These are phyloP conservation scores for Aureobasidium sp. DNA, from an alignment of 2,329 filamentous ascomycete species.

Conservation along the genomic window DNA sequence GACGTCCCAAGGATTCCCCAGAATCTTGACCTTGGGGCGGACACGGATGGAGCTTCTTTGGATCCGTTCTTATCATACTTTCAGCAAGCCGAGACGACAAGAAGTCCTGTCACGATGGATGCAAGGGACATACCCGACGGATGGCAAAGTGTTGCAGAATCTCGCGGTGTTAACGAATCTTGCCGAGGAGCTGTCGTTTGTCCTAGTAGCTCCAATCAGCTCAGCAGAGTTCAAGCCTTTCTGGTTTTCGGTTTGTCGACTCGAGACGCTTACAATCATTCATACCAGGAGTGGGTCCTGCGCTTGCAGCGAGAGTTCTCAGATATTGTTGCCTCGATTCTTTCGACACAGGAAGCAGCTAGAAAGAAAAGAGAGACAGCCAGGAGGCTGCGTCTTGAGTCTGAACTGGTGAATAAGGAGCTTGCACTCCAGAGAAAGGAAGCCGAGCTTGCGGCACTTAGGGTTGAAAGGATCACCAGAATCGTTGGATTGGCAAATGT, in stretches of 20 bases:
- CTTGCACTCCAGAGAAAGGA: background rate
- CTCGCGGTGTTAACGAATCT: background rate
- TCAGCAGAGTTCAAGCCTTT: constrained; percentile 11
- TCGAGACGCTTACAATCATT: constrained; percentile 11
- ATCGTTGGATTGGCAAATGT: constrained; percentile 16
- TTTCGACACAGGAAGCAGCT: background rate
- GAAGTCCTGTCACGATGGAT: background rate
- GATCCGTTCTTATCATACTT: background rate
- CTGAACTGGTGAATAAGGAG: background rate
- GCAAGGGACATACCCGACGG: background rate
- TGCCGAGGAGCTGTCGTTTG: constrained; percentile 9
- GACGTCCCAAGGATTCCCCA: background rate
- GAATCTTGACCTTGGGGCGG: background rate
- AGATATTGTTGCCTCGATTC: constrained; percentile 11
- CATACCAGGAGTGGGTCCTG: constrained; percentile 7
- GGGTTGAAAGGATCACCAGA: constrained; percentile 12
- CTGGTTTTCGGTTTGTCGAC: constrained; percentile 14
- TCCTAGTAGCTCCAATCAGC: constrained; percentile 9
- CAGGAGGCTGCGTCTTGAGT: background rate
- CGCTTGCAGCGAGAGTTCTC: constrained; percentile 13
- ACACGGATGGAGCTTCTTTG: background rate
- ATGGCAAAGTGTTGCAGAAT: background rate
- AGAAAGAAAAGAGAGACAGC: background rate
- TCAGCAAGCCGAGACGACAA: background rate
- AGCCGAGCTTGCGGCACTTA: constrained; percentile 13